Conservation (phyloP, 2,329 filamentous ascomycete species). For the Calycina marina region DNA sequence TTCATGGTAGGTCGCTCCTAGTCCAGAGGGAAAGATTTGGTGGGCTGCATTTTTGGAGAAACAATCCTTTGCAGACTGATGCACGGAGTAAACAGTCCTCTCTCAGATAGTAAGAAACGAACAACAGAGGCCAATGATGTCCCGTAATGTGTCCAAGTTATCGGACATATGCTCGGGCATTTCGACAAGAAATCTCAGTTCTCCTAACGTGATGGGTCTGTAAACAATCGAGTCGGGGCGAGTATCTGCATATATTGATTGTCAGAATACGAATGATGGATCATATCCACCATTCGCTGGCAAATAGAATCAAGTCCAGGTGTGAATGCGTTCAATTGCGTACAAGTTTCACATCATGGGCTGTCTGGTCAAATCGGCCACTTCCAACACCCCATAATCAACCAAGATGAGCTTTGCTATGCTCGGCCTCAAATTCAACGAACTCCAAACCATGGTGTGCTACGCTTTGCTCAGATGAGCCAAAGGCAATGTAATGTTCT, state of each 20-base stretch:
- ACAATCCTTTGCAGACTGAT: conserved; percentile 7
- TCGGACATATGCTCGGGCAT: conserved; percentile 1
- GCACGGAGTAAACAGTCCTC: conserved; percentile 3
- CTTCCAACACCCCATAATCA: background rate
- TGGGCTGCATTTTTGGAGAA: conserved; percentile 6
- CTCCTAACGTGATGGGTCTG: conserved; percentile 2
- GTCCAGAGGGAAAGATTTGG: conserved; percentile 20
- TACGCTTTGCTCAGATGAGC: no score
- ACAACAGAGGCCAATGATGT: conserved; percentile 2
- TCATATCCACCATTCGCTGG: conserved; percentile 3
- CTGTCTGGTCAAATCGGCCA: background rate
- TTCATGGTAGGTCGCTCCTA: conserved; percentile 15
- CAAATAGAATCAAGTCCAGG: conserved; percentile 4
- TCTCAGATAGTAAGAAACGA: conserved; percentile 6
- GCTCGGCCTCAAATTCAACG: background rate
- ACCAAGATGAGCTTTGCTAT: background rate
- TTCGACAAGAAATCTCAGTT: conserved; percentile 2
- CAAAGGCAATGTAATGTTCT: background rate
- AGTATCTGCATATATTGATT: conserved; percentile 3
- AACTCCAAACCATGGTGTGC: conserved; percentile 24
- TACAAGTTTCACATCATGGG: background rate
- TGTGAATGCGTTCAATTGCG: conserved; percentile 1
- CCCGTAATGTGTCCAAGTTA: conserved; percentile 1
- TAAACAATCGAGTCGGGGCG: conserved; percentile 1
- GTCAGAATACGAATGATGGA: conserved; percentile 1